Percentiles rank a stretch among this genome's conserved stretches.
Conservation (phyloP, 257 asterid species). For the Solanum okadae region DNA sequence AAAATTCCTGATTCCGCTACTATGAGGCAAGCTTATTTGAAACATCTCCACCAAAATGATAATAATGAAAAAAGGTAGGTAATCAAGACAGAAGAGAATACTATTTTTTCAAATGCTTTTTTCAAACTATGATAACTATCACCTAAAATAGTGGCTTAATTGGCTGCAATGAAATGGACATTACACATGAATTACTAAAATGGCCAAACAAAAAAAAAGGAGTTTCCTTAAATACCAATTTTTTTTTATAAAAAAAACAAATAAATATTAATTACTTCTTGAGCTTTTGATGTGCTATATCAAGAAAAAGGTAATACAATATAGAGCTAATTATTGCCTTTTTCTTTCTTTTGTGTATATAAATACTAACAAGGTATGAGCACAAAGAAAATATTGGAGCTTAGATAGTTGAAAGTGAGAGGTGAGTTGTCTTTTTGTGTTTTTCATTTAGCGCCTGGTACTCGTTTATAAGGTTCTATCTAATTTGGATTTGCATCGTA, state of each 20-base stretch:
- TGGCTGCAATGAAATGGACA: background rate
- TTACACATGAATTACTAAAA: background rate
- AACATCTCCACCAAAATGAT: background rate
- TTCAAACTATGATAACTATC: background rate
- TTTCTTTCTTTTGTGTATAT: background rate
- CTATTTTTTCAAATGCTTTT: background rate
- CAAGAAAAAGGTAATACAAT: background rate
- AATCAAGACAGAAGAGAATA: background rate
- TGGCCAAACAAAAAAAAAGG: background rate
- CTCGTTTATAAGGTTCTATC: fast-evolving
- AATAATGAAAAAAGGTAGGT: background rate
- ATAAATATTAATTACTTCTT: background rate
- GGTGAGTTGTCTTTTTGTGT: background rate
- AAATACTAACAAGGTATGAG: background rate
- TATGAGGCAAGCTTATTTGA: background rate
- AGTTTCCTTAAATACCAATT: background rate
- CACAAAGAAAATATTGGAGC: background rate
- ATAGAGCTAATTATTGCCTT: background rate
- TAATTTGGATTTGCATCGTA: fast-evolving
- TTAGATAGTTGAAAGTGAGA: background rate
- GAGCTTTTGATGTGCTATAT: background rate
- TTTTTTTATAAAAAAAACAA: too few species aligned
- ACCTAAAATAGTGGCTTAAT: background rate
- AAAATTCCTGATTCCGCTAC: background rate
- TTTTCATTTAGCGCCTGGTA: too few species aligned